Conservation (phyloP, 129 eudicot species). For the Lactuca saligna region DNA sequence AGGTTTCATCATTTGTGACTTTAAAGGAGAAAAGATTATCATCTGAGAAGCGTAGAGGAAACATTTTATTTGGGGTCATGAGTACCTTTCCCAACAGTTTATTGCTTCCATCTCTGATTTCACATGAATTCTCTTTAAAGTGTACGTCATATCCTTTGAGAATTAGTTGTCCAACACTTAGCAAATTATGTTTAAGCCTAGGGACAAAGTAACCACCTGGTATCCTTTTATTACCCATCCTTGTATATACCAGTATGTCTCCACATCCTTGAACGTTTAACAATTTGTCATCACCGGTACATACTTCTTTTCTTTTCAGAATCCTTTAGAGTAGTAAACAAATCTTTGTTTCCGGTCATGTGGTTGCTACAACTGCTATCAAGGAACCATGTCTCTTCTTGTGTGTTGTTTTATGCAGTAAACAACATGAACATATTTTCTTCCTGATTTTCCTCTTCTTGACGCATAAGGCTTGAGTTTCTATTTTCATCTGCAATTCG, state of each 20-base stretch:
- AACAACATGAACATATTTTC: slow-evolving; percentile 7
- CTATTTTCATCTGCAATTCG: neutral
- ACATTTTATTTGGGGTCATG: slow-evolving; percentile 2
- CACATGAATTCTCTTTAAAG: neutral
- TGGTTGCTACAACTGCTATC: neutral
- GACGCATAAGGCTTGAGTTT: neutral
- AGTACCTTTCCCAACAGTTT: neutral
- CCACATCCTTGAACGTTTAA: neutral
- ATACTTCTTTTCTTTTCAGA: neutral
- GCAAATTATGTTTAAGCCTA: neutral
- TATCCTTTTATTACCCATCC: neutral
- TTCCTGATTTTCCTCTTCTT: neutral
- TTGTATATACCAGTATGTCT: neutral
- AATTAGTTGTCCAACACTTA: neutral
- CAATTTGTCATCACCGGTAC: neutral
- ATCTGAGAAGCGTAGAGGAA: neutral
- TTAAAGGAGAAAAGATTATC: neutral
- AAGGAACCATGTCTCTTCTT: neutral
- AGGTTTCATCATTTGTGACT: neutral
- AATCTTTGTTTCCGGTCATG: slow-evolving; percentile 13
- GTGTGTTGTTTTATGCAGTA: neutral
- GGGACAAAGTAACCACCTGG: slow-evolving; percentile 9
- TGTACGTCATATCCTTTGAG: neutral
- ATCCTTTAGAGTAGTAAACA: neutral
- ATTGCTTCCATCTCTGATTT: neutral